Evolutionary conservation across 176 grass and related monocot genomes (phyloP), one percentile per base, ranked within the genome.

Genomic region (Poa annua): DNA sequence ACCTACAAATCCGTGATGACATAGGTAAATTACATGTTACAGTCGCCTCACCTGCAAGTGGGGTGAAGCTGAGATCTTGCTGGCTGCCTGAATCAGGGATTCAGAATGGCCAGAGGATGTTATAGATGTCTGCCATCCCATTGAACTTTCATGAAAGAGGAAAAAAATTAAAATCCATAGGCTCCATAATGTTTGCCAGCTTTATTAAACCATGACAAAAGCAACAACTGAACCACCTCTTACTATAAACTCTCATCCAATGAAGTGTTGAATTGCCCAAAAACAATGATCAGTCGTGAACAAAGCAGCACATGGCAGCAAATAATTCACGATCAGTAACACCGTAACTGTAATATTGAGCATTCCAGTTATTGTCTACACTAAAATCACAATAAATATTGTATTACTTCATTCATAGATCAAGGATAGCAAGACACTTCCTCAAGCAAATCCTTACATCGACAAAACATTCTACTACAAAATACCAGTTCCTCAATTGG

Each of bases 191-290:
- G 24, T 51, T 65, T 15, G 20, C 35, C 61, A 15, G 44, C 29
- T 41, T 65, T 22, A 53, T 26, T 76, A 76, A 39, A 84, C 21
- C 26, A 83, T 64, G 56, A 83, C 25, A 33, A 49, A 12, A 59
- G 36, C 50, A 81, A 35, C 36, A 73, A 47, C 50, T 74, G 20
- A 83, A 35, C 12, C 48, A 36, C 48, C 63, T 54, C 2, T 1
- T 66, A 25, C 45, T 53, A 6, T 61, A 47, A 81, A 39, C 42
- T 66, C 12, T 3, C 29, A 13, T 54, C 17, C 63, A 24, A 22
- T 36, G 4, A 53, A 67, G 47, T 9, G 32, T 39, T 69, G 10
- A 49, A 69, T 54, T 21, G 3, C 11, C 25, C 26, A 51, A 55
- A 20, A 69, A 25, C 15, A 80, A 66, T 52, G 12, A 69, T 41